These are phyloP conservation scores for Fomitopsis schrenkii DNA, from an alignment of 1,284 basidiomycete genomes.

Conservation along the genomic window DNA sequence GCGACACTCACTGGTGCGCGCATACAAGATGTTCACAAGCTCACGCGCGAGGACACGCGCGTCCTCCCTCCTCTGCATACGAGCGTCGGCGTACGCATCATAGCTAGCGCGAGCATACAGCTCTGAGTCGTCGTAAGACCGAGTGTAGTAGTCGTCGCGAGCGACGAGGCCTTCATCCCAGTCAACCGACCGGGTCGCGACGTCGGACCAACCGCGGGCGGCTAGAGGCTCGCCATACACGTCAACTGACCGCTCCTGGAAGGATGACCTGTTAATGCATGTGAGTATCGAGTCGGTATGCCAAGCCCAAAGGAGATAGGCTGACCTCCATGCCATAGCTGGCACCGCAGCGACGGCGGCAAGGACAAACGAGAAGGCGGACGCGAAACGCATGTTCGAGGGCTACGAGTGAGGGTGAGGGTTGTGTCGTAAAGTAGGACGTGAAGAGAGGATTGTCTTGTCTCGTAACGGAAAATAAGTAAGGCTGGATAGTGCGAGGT, in stretches of 20 bases:
- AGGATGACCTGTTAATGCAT: not conserved
- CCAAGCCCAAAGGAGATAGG: not conserved
- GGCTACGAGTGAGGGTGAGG: not conserved
- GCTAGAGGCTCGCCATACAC: not conserved
- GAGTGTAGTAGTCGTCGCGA: not conserved
- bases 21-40: not conserved
- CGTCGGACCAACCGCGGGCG: not conserved
- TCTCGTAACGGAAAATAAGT: not conserved
- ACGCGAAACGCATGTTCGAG: not conserved
- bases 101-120: not conserved
- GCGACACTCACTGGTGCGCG: not conserved
- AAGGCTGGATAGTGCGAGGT: not conserved
- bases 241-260: not conserved
- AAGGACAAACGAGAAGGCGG: not conserved
- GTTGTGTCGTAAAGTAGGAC: not conserved
- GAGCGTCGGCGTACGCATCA: not conserved
- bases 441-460: not conserved
- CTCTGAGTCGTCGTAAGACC: not conserved
- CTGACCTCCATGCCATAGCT: not conserved
- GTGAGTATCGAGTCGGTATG: not conserved
- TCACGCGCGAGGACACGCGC: not conserved
- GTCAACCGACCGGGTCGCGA: not conserved
- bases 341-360: not conserved
- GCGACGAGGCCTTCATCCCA: not conserved
- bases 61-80: not conserved